Evolutionary conservation across 352 stramenopile genomes (phyloP), one percentile per base, ranked within the genome.

Genomic region (Phytophthora nicotianae): DNA sequence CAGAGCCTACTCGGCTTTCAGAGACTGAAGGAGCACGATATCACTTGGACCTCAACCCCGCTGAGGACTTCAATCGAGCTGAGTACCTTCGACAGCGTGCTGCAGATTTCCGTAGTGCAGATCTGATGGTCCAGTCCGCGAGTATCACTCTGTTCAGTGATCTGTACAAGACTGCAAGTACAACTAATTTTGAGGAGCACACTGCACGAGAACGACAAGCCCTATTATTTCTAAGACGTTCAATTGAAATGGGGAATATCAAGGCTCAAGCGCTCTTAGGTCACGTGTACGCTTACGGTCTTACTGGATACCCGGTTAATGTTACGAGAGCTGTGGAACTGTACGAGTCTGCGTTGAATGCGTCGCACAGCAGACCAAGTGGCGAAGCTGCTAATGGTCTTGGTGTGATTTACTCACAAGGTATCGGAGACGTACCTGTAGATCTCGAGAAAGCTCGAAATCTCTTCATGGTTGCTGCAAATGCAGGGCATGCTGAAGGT

Each of bases 321-420:
- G 59, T 72, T 0, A 62, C 52, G 0, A 27, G 58, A 21, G 81
- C 83, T 11, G 61, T 81, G 7, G 55, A 76, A 7, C 53, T 81
- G 2, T 93, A 90, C 41, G 41, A 85, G 51, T 48, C 70, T 32
- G 80, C 76, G 0, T 54, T 85, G n/a, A 76, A 83, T 50, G 63
- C 67, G 14, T 74, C 61, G 8, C 32, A 58, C 27, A 43, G 50
- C 26, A 14, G 57, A 51, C 24, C 50, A 20, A 60, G 49, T 50
- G 58, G 68, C 9, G 81, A 91, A 55, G 83, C 81, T 7, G 76
- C 86, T 1, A 91, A 89, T 53, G 86, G 83, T 3, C 70, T 96
- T 2, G 88, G 86, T 0, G 53, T 84, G 5, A 40, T 95, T 50
- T 87, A 89, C 49, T 72, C 88, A 1, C 48, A 81, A 17, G 81